These are phyloP conservation scores for Cercospora zeina DNA, from an alignment of 2,329 filamentous ascomycete genomes.

Conservation along the genomic window DNA sequence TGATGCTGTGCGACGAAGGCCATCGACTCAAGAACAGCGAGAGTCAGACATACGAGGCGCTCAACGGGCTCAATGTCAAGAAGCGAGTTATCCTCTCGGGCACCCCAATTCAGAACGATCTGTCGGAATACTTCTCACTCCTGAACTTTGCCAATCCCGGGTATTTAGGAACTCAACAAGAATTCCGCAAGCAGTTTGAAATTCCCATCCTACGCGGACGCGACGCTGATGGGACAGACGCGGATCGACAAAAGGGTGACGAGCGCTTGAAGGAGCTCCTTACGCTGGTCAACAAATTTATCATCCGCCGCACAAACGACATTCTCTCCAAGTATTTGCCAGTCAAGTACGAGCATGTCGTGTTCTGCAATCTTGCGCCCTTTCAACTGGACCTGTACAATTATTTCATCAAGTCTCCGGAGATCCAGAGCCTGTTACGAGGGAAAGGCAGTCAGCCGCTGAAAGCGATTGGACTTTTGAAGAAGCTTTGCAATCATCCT, in stretches of 20 bases:
- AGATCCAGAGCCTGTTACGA: conserved; percentile 85
- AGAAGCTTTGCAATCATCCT: conserved; percentile 98
- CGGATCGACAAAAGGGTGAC: conserved; percentile 78
- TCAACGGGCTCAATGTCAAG: conserved; percentile 87
- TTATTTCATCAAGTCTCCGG: conserved; percentile 92
- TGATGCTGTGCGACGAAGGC: conserved; percentile 94
- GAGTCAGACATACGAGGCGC: conserved; percentile 87
- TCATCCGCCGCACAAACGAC: conserved; percentile 96
- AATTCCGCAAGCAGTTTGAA: conserved; percentile 93
- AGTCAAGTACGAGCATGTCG: conserved; percentile 98
- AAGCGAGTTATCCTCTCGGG: conserved; percentile 92
- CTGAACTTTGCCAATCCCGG: conserved; percentile 96
- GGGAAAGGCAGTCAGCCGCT: conserved; percentile 95
- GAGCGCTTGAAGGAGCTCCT: conserved; percentile 80
- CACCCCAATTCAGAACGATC: conserved; percentile 95
- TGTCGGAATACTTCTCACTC: conserved; percentile 96
- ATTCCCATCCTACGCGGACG: conserved; percentile 87
- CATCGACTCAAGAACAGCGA: conserved; percentile 97
- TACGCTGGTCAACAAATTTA: conserved; percentile 90
- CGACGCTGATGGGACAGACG: conserved; percentile 83
- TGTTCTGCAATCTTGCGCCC: conserved; percentile 91
- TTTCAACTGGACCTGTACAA: conserved; percentile 95
- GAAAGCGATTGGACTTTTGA: conserved; percentile 93
- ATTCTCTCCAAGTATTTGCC: conserved; percentile 96
- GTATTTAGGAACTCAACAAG: conserved; percentile 80